phyloP scores from a whole-genome alignment of 1,284 basidiomycete genomes.

The Stygiomarasmius scandens region DNA sequence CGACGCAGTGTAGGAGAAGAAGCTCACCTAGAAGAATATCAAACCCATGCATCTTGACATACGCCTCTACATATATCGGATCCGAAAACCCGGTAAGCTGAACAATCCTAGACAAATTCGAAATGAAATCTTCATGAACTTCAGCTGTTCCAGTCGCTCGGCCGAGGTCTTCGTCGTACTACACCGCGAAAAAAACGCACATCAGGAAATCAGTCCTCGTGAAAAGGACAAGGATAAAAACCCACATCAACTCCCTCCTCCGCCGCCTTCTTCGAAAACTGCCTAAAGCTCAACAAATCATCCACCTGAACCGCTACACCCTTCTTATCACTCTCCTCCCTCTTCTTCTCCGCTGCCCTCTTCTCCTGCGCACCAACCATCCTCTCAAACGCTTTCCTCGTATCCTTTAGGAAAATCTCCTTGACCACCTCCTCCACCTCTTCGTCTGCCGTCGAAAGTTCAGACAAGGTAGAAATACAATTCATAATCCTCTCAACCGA shows the following conservation, averaged over 20 bases:
- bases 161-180: slow-evolving; percentile 90
- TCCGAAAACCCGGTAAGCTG: slow-evolving; percentile 98
- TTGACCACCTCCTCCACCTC: too few relatives aligned
- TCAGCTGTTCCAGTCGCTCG: slow-evolving; percentile 89
- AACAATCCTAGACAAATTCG: slow-evolving; percentile 92
- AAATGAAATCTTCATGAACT: slow-evolving; percentile 93
- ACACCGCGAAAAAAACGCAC: too few relatives aligned
- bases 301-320: slow-evolving; percentile 85
- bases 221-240: slow-evolving; percentile 17
- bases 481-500: slow-evolving; percentile 96
- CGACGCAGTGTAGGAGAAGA: slow-evolving; percentile 1
- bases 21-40: slow-evolving; percentile 87
- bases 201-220: slow-evolving; percentile 6
- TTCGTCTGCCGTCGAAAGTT: slow-evolving; percentile 51
- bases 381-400: slow-evolving; percentile 90
- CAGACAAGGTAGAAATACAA: slow-evolving; percentile 92
- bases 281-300: slow-evolving; percentile 90
- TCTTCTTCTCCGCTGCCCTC: slow-evolving; percentile 51
- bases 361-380: slow-evolving; percentile 91
- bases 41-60: slow-evolving; percentile 98
- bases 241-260: slow-evolving; percentile 83
- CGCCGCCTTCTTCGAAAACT: slow-evolving; percentile 89
- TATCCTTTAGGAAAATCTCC: slow-evolving; percentile 92
- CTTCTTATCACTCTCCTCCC: slow-evolving; percentile 84
- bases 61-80: slow-evolving; percentile 97